A percentile compares a stretch with the other conserved stretches of the same genome.
These are phyloP conservation scores for Daldinia childiae DNA, from an alignment of 495 filamentous ascomycete species.

Conservation along the genomic window DNA sequence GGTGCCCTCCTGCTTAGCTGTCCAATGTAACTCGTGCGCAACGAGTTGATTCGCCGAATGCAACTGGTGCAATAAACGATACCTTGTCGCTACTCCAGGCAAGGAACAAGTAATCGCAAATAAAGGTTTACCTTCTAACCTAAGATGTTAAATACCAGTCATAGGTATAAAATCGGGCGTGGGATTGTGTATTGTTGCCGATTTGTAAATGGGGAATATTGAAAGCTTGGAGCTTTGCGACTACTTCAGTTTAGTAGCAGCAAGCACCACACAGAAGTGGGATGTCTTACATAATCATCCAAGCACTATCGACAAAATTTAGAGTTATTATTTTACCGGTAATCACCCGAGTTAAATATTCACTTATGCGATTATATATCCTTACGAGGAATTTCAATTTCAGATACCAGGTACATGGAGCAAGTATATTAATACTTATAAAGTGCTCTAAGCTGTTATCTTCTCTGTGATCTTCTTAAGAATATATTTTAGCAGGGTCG, in stretches of 20 bases:
- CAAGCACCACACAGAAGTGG: conserved; percentile 2
- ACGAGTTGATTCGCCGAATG: conserved; percentile 13
- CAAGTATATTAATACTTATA: no score
- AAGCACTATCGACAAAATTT: conserved; percentile 4
- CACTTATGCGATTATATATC: not conserved
- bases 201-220: conserved; percentile 18
- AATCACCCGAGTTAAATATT: conserved; percentile 12
- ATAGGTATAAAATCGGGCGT: not conserved
- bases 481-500: no score
- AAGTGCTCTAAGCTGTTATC: no score
- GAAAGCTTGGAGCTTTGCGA: conserved; percentile 30
- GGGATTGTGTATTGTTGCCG: not conserved
- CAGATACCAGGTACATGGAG: not conserved
- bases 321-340: conserved; percentile 21
- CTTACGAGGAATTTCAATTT: not conserved
- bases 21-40: conserved; percentile 8
- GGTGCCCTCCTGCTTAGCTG: conserved; percentile 2
- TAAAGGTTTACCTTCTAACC: not conserved
- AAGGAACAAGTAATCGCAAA: not conserved
- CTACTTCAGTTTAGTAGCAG: conserved; percentile 8
- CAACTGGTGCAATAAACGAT: not conserved
- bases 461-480: no score
- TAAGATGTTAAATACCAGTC: not conserved
- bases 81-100: not conserved
- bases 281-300: conserved; percentile 10